Percentiles rank a stretch among this genome's conserved stretches.
Evolutionary conservation across 2,329 filamentous ascomycete species (phyloP).

Genomic region (Diplocarpon rosae): DNA sequence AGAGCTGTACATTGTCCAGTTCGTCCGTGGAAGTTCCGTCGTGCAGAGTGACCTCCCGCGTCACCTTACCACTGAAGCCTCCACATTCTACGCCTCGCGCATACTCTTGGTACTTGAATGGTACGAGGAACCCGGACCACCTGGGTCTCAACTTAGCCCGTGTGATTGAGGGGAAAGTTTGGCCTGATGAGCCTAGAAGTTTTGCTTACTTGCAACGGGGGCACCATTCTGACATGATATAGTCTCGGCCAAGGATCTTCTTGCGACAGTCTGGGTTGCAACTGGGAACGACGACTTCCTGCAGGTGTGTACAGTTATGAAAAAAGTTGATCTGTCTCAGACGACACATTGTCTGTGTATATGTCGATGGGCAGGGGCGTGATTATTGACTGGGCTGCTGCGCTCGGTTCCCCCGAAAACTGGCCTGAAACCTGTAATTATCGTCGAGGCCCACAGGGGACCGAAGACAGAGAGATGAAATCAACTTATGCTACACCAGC

Average conservation of each 20-base stretch:
- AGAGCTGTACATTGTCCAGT: background rate
- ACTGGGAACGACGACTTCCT: background rate
- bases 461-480: too few species aligned
- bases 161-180: background rate
- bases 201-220: slow-evolving; percentile 5
- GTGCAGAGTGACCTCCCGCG: background rate
- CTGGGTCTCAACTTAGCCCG: background rate
- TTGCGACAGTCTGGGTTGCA: background rate
- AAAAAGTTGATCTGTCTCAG: slow-evolving; percentile 2
- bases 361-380: too few species aligned
- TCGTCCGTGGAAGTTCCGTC: background rate
- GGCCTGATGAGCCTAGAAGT: background rate
- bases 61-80: slow-evolving; percentile 2
- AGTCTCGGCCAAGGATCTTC: background rate
- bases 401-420: background rate
- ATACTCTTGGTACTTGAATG: background rate
- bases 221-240: slow-evolving; percentile 1
- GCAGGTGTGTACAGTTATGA: slow-evolving; percentile 3
- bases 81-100: background rate
- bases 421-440: too few species aligned
- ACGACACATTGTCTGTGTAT: slow-evolving; percentile 2
- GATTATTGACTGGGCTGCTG: background rate
- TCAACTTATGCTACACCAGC: too few species aligned
- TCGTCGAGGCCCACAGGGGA: too few species aligned
- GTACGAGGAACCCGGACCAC: background rate